Evolutionary conservation across 1,139 yeast genomes (phyloP).

Genomic region (Blastobotrys ciferrii): DNA sequence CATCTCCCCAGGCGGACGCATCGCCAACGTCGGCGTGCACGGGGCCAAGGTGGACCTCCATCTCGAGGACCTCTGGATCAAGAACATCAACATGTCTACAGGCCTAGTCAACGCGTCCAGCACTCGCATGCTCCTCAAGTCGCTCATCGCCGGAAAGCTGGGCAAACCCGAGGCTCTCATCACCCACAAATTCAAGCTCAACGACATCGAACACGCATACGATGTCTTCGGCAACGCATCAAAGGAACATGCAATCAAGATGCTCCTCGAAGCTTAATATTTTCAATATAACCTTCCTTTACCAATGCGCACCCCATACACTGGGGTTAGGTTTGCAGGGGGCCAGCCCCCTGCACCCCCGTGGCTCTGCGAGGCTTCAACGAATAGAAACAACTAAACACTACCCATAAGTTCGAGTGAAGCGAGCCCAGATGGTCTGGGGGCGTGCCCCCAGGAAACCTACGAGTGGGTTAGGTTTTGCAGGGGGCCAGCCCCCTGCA

Average conservation of each 20-base stretch:
- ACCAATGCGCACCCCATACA: too few relatives aligned
- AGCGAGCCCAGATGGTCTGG: too few relatives aligned
- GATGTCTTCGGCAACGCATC: slow-evolving; percentile 51
- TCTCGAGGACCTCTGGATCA: slow-evolving; percentile 47
- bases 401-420: too few relatives aligned
- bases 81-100: slow-evolving; percentile 45
- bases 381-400: too few relatives aligned
- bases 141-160: slow-evolving; percentile 36
- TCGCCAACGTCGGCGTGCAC: slow-evolving; percentile 50
- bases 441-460: too few relatives aligned
- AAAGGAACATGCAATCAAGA: slow-evolving; percentile 46
- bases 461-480: too few relatives aligned
- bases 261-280: slow-evolving; percentile 19
- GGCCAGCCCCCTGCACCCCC: too few relatives aligned
- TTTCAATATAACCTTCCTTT: too few relatives aligned
- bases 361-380: too few relatives aligned
- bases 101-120: slow-evolving; percentile 48
- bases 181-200: slow-evolving; percentile 59
- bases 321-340: too few relatives aligned
- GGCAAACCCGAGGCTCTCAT: slow-evolving; percentile 48
- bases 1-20: slow-evolving; percentile 47
- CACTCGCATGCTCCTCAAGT: slow-evolving; percentile 38
- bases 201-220: slow-evolving; percentile 60
- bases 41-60: slow-evolving; percentile 44
- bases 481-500: too few relatives aligned